These are phyloP conservation scores for Eucalyptus pumila DNA, from an alignment of 345 rosid species.

Conservation along the genomic window DNA sequence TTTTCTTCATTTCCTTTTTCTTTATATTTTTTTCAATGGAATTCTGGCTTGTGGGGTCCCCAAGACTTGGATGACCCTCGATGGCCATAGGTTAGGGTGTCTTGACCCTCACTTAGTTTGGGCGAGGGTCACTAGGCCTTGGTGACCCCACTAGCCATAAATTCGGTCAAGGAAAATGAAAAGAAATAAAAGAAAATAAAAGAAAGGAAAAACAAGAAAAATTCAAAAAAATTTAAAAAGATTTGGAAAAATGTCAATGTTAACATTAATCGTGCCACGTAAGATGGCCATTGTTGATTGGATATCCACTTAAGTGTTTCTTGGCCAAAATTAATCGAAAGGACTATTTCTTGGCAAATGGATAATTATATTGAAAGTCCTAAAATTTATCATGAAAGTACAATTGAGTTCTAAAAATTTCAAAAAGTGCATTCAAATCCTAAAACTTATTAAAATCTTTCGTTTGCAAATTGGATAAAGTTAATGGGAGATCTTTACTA, in stretches of 20 bases:
- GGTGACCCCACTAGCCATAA: not conserved
- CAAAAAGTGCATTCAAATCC: too few relatives aligned
- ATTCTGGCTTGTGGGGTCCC: not conserved
- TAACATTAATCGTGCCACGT: fast-evolving
- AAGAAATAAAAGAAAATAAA: not conserved
- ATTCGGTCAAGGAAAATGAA: not conserved
- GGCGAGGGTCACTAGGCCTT: not conserved
- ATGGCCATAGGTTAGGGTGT: not conserved
- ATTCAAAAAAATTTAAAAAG: too few relatives aligned
- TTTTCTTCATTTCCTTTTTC: not conserved
- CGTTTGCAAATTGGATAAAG: too few relatives aligned
- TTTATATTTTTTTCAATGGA: too few relatives aligned
- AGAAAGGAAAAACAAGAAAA: not conserved
- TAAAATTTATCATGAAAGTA: too few relatives aligned
- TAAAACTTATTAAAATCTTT: too few relatives aligned
- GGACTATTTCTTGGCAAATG: too few relatives aligned
- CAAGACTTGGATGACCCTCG: not conserved
- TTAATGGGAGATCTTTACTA: too few relatives aligned
- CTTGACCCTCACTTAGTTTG: not conserved
- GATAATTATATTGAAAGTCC: too few relatives aligned
- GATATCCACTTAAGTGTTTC: not conserved
- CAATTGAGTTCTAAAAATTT: too few relatives aligned
- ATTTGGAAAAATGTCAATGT: not conserved
- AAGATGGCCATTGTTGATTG: not conserved
- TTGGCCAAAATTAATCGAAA: not conserved